Conservation (phyloP, 2,329 filamentous ascomycete species). For the Cladosporium cucumerinum region DNA sequence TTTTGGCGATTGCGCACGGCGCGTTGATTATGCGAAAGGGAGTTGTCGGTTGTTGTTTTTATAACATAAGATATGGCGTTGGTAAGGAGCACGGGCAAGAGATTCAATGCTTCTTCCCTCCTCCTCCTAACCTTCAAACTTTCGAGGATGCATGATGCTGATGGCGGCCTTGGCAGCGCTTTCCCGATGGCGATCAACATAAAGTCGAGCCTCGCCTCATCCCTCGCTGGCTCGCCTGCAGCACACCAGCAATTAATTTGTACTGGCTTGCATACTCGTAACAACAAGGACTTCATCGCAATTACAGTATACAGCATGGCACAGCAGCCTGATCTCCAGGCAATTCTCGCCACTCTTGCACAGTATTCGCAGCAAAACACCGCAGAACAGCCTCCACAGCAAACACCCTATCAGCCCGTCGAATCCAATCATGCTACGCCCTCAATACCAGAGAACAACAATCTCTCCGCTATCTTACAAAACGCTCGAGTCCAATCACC, state of each 20-base stretch:
- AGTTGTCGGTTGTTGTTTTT: conserved; percentile 3
- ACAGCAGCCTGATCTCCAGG: conserved; percentile 30
- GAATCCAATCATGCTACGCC: neutral
- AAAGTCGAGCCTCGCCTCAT: neutral
- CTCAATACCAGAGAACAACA: neutral
- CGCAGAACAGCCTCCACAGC: neutral
- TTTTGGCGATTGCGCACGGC: conserved; percentile 24
- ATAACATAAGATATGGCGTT: conserved; percentile 21
- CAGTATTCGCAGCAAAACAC: conserved; percentile 16
- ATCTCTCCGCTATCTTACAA: neutral
- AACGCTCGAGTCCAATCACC: neutral
- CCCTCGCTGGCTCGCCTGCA: neutral
- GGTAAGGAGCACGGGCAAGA: neutral
- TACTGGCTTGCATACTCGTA: neutral
- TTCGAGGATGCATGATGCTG: conserved; percentile 14
- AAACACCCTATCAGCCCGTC: neutral
- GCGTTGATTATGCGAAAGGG: neutral
- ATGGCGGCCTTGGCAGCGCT: neutral
- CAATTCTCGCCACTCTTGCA: conserved; percentile 36
- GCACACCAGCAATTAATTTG: neutral
- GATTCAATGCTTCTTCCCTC: conserved; percentile 8
- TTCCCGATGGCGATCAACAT: conserved; percentile 1
- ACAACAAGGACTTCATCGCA: neutral
- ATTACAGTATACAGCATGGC: neutral
- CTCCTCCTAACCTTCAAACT: conserved; percentile 16